Base-by-base conservation (phyloP, 495 filamentous ascomycete genomes). In the Neurospora hispaniola region DNA sequence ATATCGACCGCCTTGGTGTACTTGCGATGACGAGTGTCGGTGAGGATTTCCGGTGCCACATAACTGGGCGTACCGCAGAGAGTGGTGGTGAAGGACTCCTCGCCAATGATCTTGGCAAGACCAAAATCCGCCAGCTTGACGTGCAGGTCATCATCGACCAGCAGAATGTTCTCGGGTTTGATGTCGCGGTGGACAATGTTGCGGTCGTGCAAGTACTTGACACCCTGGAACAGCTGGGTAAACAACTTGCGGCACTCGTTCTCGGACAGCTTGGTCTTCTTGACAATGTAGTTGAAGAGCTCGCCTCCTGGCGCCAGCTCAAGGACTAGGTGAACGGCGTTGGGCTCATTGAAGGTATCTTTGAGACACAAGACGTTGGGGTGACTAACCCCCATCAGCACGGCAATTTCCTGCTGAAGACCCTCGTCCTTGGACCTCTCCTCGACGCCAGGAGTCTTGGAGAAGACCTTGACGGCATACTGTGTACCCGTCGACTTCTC, bases 111-210 rank as follows among this genome's bases (percentile, higher is more conserved):
- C 80, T 99, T 99, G 31, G 96, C 96, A 39, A 99, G 88, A 35
- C 96, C 96, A 81, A 99, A 99, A 80, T 99, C 96, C 3, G 93
- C 96, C 72, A 99, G 84, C 82, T 99, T 99, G 73, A 98, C 91
- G 54, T 88, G 89, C 43, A 98, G 82, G 7, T 94, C 86, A 70
- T 92, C 91, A 79, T 98, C 93, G 40, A 90, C 86, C 23, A 99
- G 81, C 10, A 99, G 87, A 69, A 99, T 99, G 74, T 99, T 99
- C 80, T 99, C 96, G 2, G 96, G 96, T 81, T 99, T 99, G 79
- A 99, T 97, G 76, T 99, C 96, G 69, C 96, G 93, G 81, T 99
- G 96, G 9, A 98, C 95, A 77, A 98, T 97, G 76, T 94, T 94
- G 75, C 96, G 93, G 71, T 98, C 96, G 80, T 99, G 96, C 85